Percentiles rank a stretch among this genome's conserved stretches.
Conservation (phyloP, 2,329 filamentous ascomycete genomes). For the Purpureocillium takamizusanense region DNA sequence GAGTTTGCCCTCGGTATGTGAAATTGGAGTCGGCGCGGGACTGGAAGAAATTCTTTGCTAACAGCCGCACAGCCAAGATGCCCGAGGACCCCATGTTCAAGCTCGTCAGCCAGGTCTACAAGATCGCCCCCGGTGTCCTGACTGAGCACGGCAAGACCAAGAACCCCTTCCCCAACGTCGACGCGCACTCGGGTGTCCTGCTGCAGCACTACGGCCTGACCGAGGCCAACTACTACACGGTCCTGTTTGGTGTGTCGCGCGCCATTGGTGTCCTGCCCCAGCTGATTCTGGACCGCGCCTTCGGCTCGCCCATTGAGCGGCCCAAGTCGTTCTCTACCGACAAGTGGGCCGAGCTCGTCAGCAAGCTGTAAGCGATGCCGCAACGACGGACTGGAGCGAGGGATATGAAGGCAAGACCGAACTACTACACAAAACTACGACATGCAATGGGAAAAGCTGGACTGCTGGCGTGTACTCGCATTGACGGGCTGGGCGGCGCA, state of each 20-base stretch:
- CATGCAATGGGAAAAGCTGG: background rate
- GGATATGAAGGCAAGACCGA: background rate
- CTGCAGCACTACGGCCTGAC: constrained; percentile 99
- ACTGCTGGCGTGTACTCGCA: background rate
- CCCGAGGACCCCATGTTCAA: constrained; percentile 99
- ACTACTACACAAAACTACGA: constrained; percentile 1
- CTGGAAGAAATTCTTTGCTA: constrained; percentile 12
- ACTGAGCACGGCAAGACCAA: constrained; percentile 99
- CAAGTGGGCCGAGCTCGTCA: constrained; percentile 89
- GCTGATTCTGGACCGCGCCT: constrained; percentile 97
- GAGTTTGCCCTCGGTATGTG: constrained; percentile 68
- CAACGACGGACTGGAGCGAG: background rate
- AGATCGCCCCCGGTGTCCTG: constrained; percentile 95
- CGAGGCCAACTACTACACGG: constrained; percentile 99
- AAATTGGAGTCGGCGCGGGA: too few species aligned
- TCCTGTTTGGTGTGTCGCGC: constrained; percentile 96
- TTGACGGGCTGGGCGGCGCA: background rate
- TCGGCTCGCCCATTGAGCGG: constrained; percentile 94
- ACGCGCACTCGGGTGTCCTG: constrained; percentile 97
- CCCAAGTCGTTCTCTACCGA: constrained; percentile 99
- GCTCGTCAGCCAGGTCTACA: constrained; percentile 99
- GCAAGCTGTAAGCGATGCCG: constrained; percentile 68
- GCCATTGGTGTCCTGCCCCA: constrained; percentile 97
- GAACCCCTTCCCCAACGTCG: constrained; percentile 99
- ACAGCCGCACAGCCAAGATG: constrained; percentile 55